Evolutionary conservation across 1,284 basidiomycete genomes (phyloP).

Genomic region (Chondrostereum purpureum): DNA sequence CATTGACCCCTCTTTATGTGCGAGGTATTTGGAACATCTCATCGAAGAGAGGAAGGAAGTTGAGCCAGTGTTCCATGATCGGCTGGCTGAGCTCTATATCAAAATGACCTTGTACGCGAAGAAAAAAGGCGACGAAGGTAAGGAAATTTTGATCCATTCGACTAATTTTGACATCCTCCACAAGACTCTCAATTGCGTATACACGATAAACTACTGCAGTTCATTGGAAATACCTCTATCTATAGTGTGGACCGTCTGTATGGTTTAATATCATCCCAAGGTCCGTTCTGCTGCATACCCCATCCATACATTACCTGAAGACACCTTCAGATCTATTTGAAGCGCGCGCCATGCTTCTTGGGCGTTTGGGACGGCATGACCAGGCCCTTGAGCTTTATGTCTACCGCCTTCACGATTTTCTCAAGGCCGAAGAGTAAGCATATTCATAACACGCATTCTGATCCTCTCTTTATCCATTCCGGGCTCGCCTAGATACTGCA

Average conservation of each 20-base stretch:
- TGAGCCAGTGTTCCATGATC: conserved; percentile 73
- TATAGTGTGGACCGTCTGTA: conserved; percentile 82
- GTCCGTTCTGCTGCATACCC: conserved; percentile 28
- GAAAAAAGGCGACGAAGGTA: conserved; percentile 50
- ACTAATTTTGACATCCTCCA: conserved; percentile 3
- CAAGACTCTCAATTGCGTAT: conserved; percentile 37
- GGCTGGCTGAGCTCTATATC: conserved; percentile 82
- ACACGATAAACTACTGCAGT: conserved; percentile 70
- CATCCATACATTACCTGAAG: conserved; percentile 1
- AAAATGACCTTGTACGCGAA: conserved; percentile 52
- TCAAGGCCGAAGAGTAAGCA: conserved; percentile 81
- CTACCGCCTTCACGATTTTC: conserved; percentile 74
- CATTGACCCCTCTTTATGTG: conserved; percentile 61
- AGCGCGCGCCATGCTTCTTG: conserved; percentile 85
- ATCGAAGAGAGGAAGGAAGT: conserved; percentile 71
- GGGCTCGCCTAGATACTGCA: conserved; percentile 69
- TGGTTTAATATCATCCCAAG: conserved; percentile 67
- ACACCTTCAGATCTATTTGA: conserved; percentile 66
- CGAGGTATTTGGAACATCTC: conserved; percentile 83
- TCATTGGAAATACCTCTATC: conserved; percentile 66
- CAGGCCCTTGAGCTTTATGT: conserved; percentile 92
- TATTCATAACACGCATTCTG: conserved; percentile 1
- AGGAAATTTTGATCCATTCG: conserved; percentile 15
- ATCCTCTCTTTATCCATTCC: conserved; percentile 1
- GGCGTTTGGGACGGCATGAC: conserved; percentile 86